Conservation (phyloP, 1,139 yeast genomes). For the Williopsis jadinii region DNA sequence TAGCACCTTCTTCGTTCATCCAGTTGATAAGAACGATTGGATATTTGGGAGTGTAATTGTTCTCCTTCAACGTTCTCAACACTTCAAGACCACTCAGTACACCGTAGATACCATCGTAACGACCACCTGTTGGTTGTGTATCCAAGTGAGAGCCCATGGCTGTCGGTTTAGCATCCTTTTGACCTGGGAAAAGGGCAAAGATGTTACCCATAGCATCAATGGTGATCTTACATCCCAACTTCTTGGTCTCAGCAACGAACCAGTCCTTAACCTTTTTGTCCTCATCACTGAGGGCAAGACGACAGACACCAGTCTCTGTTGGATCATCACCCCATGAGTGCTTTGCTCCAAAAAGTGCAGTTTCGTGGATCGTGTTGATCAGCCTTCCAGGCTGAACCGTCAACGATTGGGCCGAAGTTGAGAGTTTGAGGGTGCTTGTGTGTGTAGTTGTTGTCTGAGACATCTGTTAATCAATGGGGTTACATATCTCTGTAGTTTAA, state of each 20-base stretch:
- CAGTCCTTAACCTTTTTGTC: constrained; percentile 66
- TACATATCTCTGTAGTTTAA: no score
- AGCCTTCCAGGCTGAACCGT: constrained; percentile 34
- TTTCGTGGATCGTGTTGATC: constrained; percentile 51
- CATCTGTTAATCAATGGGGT: no score
- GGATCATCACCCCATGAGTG: constrained; percentile 52
- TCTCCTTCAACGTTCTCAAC: constrained; percentile 55
- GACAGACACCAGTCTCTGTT: constrained; percentile 55
- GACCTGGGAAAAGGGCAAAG: constrained; percentile 58
- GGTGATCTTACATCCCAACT: constrained; percentile 49
- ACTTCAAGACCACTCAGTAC: constrained; percentile 64
- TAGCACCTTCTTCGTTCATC: constrained; percentile 78
- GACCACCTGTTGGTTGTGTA: constrained; percentile 76
- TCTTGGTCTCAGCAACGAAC: constrained; percentile 47
- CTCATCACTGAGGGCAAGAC: constrained; percentile 53
- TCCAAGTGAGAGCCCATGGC: constrained; percentile 72
- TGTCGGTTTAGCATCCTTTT: constrained; percentile 41
- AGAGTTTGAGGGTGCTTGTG: constrained; percentile 2
- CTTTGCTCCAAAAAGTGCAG: constrained; percentile 58
- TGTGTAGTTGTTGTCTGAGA: constrained; percentile 6
- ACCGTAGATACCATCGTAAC: constrained; percentile 68
- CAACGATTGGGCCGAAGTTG: constrained; percentile 8
- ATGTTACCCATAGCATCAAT: constrained; percentile 64
- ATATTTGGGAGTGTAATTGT: constrained; percentile 48
- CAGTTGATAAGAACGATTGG: constrained; percentile 63